Base-by-base conservation (phyloP, 2,329 filamentous ascomycete genomes). In the Alternaria sp. region DNA sequence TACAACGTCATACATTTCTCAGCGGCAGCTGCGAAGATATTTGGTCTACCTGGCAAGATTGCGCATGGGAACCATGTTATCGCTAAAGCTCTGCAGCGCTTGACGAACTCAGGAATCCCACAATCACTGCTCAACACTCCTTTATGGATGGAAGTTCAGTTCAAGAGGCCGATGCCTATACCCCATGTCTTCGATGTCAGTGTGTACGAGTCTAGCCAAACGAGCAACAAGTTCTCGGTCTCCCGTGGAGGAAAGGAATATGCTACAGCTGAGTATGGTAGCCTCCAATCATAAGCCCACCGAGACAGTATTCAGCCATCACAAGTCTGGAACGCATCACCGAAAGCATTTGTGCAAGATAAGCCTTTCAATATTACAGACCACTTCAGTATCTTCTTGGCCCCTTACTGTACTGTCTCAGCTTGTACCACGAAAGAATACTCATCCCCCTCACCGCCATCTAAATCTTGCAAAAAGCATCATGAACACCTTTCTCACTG, bases 1-100 rank as follows among this genome's bases (percentile, higher is more conserved):
- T 58, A 61, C 34, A 51, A 61, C 40, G 46, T 58, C 26, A 53
- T 61, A 2, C 54, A 61, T 5, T 26, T 61, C 8, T 58, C 54
- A 13, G 14, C 40, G 11, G 7, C 39, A 4, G 50, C 58, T 31
- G 50, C 54, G 28, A 58, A 45, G 17, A 10, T 51, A 3, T 46
- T 58, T 17, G 54, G 45, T 24, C 23, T 54, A 40, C 50, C 54
- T n/a, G 58, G 50, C 26, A 54, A 54, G 46, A 56, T 58, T 23
- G 54, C 45, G 17, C 49, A 60, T 4, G 58, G 58, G 3, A 60
- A 60, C 8, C 54, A 60, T 14, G 33, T 37, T 14, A 28, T 56
- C 6, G 58, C 58, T 17, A 50, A 46, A 36, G 51, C 58, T 26
- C 5, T 54, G 5, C 37, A 42, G 31, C 37, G 5, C 9, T n/a